A percentile compares a stretch with the other conserved stretches of the same genome.
phyloP scores from a whole-genome alignment of 768 basidiomycete genomes.

The Sistotremastrum niveocremeum region DNA sequence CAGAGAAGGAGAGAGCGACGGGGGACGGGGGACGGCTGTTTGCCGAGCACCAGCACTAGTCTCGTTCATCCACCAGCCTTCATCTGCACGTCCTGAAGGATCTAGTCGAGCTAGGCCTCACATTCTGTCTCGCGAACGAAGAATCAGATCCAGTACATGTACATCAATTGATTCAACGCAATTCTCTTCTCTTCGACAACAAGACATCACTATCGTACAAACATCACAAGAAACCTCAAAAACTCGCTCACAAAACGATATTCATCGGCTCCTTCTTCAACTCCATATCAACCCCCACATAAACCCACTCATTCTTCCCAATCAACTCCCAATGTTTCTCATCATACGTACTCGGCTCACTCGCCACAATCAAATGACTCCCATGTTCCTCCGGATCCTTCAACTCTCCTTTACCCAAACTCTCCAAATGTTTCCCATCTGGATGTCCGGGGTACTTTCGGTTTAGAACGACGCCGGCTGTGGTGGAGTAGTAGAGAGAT shows the following conservation, averaged over 20 bases:
- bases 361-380: constrained; percentile 20
- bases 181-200: no score
- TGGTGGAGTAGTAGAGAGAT: constrained; percentile 20
- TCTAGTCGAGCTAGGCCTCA: no score
- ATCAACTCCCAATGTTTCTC: constrained; percentile 19
- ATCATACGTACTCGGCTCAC: constrained; percentile 21
- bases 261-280: constrained; percentile 7
- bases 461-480: constrained; percentile 19
- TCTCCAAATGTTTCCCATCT: constrained; percentile 10
- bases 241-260: constrained; percentile 1
- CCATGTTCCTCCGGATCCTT: constrained; percentile 18
- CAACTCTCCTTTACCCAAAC: constrained; percentile 6
- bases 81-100: no score
- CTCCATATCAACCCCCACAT: constrained; percentile 15
- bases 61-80: no score
- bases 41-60: no score
- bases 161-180: no score
- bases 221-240: no score
- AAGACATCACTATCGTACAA: no score
- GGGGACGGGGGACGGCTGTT: no score
- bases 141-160: no score
- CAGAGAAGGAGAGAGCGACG: no score
- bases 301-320: constrained; percentile 15
- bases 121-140: no score
- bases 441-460: constrained; percentile 22